phyloP scores from a whole-genome alignment of 1,139 yeast genomes.

The Hyphopichia fennica region DNA sequence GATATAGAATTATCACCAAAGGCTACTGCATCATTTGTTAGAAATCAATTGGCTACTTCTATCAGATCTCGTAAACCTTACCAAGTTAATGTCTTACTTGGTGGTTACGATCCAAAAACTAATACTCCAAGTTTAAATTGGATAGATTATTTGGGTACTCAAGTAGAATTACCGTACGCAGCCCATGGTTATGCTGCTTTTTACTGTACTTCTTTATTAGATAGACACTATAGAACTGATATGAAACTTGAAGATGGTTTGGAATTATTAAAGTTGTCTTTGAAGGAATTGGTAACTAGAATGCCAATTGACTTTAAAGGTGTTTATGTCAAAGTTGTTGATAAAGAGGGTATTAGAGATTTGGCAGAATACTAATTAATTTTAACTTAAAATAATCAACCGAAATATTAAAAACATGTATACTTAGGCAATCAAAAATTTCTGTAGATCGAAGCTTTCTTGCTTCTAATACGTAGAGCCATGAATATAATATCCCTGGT shows the following conservation, averaged over 20 bases:
- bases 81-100: constrained; percentile 87
- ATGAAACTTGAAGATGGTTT: constrained; percentile 80
- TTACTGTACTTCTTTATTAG: constrained; percentile 85
- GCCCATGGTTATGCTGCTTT: constrained; percentile 98
- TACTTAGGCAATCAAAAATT: no score
- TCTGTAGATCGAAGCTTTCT: no score
- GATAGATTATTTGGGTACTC: constrained; percentile 94
- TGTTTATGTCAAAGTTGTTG: constrained; percentile 73
- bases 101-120: constrained; percentile 73
- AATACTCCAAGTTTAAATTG: constrained; percentile 72
- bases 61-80: constrained; percentile 88
- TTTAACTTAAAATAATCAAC: no score
- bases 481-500: no score
- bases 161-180: constrained; percentile 88
- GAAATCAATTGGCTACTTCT: constrained; percentile 85
- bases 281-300: constrained; percentile 77
- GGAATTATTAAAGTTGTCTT: constrained; percentile 67
- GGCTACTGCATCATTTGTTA: constrained; percentile 85
- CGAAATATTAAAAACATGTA: no score
- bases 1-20: constrained; percentile 73
- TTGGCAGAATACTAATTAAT: constrained; percentile 28
- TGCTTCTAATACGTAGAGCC: no score
- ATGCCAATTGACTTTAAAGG: constrained; percentile 98
- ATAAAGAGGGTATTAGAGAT: constrained; percentile 65
- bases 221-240: constrained; percentile 82